Evolutionary conservation across 768 basidiomycete genomes (phyloP), one percentile per base, ranked within the genome.

Genomic region (Infundibulicybe gibba): DNA sequence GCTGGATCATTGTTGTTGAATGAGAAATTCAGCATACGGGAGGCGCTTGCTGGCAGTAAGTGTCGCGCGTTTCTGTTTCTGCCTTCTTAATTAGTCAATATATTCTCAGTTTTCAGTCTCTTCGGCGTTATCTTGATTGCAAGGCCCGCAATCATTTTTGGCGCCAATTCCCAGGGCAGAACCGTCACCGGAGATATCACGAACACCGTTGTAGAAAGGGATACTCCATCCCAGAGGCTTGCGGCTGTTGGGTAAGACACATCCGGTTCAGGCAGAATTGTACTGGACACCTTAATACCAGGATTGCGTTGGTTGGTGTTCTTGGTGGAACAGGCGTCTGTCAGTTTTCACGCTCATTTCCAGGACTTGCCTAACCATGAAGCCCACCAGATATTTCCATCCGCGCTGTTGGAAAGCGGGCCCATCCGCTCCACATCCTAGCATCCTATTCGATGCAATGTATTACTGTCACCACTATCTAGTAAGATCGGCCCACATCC

Each of bases 401-500:
- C 20, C 79, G 89, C 9, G 77, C 78, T 1, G 87, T 93, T 32
- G 90, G 91, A 0, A 82, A 76, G 48, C 74, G 84, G 4, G 90
- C 90, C 1, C 84, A 87, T 53, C 71, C 90, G 1, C 61, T 91
- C 47, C 91, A 94, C 59, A 70, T 77, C 10, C 35, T 38, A 3
- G 17, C 35, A n/a, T 38, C 35, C 3, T 38, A n/a, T 10, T 38
- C 35, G 3, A 10, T 10, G 17, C 35, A 38, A 38, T 38, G 35
- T 19, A 10, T 38, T 10, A n/a, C 17, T n/a, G 35, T 38, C 3
- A 4, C 35, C 10, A 19, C 17, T 6, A 38, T 10, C 6, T 14
- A 19, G 35, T 38, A 10, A 38, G 35, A 14, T 4, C n/a, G 6
- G 10, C 35, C 17, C 10, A 14, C 10, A 6, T 38, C n/a, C n/a